Evolutionary conservation across 1,284 basidiomycete genomes (phyloP).

Genomic region (Fomitopsis palustris): DNA sequence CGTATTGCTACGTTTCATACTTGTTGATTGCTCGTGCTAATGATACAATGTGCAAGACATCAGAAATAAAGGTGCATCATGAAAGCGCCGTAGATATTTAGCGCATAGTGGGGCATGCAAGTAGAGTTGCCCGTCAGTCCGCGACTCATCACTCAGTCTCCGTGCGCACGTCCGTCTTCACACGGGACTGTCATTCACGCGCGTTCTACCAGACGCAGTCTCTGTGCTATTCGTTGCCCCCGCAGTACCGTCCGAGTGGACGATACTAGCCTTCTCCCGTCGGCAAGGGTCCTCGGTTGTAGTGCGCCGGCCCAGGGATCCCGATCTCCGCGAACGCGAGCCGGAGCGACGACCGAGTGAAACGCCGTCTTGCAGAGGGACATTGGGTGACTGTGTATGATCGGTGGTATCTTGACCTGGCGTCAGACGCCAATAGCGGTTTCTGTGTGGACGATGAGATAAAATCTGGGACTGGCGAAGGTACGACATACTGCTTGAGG

Average conservation of each 20-base stretch:
- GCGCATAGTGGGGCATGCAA: no score
- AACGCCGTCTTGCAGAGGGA: constrained; percentile 25
- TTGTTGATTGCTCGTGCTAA: no score
- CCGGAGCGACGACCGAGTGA: background rate
- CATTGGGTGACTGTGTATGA: constrained; percentile 34
- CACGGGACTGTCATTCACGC: background rate
- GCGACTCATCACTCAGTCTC: background rate
- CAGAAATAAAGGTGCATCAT: no score
- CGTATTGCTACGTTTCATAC: no score
- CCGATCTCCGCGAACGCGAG: background rate
- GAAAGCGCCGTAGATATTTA: no score
- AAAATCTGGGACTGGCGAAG: background rate
- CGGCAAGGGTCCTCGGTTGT: background rate
- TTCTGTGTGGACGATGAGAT: background rate
- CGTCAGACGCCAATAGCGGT: constrained; percentile 50
- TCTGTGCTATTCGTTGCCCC: background rate
- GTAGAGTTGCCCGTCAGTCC: no score
- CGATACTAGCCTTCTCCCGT: background rate
- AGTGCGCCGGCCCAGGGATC: background rate
- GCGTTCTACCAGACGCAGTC: background rate
- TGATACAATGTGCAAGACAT: no score
- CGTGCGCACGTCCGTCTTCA: background rate
- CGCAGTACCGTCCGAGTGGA: background rate
- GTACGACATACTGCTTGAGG: constrained; percentile 49
- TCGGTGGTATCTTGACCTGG: constrained; percentile 48